phyloP scores from a whole-genome alignment of 768 basidiomycete species.

The Pleurotus tuber-regium region DNA sequence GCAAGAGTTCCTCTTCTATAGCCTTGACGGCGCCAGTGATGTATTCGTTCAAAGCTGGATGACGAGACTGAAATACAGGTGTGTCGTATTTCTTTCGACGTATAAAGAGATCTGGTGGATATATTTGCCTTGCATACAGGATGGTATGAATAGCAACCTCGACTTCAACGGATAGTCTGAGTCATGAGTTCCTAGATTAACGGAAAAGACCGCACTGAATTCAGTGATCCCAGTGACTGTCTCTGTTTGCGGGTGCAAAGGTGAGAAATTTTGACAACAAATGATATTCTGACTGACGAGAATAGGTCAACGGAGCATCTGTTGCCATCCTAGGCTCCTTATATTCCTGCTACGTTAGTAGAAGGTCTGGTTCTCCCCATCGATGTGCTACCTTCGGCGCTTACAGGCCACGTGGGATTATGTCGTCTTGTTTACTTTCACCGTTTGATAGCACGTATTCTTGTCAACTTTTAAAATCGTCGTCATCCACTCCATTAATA shows the following conservation, averaged over 20 bases:
- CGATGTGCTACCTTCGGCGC: too few species aligned
- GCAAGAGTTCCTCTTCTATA: slow-evolving; percentile 70
- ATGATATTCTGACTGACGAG: not conserved
- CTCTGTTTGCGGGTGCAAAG: slow-evolving; percentile 35
- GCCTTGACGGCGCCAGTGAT: slow-evolving; percentile 86
- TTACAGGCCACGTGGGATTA: too few species aligned
- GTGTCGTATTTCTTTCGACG: slow-evolving; percentile 88
- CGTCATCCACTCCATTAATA: too few species aligned
- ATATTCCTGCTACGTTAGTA: too few species aligned
- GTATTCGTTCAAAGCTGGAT: slow-evolving; percentile 85
- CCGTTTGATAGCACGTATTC: too few species aligned
- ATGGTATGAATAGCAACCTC: slow-evolving; percentile 94
- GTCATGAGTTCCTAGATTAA: not conserved
- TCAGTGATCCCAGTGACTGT: slow-evolving; percentile 63
- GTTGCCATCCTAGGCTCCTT: too few species aligned
- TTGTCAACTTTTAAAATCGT: too few species aligned
- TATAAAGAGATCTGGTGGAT: slow-evolving; percentile 85
- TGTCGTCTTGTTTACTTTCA: too few species aligned
- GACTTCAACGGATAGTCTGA: slow-evolving; percentile 44
- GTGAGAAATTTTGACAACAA: not conserved
- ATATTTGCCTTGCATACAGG: slow-evolving; percentile 86
- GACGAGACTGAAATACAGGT: slow-evolving; percentile 91
- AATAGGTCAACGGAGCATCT: not conserved
- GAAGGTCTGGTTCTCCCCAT: too few species aligned
- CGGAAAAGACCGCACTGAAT: slow-evolving; percentile 51